Base-by-base conservation (phyloP, 805 yeast genomes). In the Saturnispora sanitii region DNA sequence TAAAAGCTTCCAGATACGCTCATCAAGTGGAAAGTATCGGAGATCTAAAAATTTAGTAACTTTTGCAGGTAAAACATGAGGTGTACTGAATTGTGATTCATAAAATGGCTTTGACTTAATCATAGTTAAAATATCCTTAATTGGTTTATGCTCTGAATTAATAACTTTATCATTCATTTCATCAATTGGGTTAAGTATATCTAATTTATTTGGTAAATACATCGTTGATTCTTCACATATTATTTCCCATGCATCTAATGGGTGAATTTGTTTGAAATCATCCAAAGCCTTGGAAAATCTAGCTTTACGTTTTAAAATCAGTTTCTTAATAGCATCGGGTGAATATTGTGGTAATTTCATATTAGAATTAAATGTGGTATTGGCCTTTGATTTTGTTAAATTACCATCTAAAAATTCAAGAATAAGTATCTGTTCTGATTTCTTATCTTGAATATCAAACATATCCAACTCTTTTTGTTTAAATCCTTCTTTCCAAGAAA, bases 361-460 rank as follows among this genome's bases (percentile, higher is more conserved):
- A 36, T 70, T 71, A 5, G 69, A 61, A 38, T 55, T 65, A 48
- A 53, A 64, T 4, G 65, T 56, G 12, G 64, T 51, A 61, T 57
- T 71, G 32, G 63, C 71, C 65, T 67, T 73, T 48, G 63, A 74
- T 50, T 65, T 71, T 51, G 64, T 49, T 51, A 71, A 54, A 43
- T 69, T 66, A 12, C 82, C 83, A 56, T 88, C 95, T 15, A 75
- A 67, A 56, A 88, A 84, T 48, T 82, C 88, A 53, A 88, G 82
- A 1, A 84, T 66, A 21, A 88, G 63, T 7, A 83, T 52, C 47
- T 79, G 30, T 27, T 27, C 30, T 7, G 87, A 17, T 68, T 65
- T 11, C 62, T 62, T 13, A 46, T 64, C 60, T 45, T 73, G 69
- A 17, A 75, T 59, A 35, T 72, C 65, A 41, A 66, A 73, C 31